A percentile compares a stretch with the other conserved stretches of the same genome.
These are phyloP conservation scores for Tephrocybe sp. DNA, from an alignment of 768 basidiomycete species.

Conservation along the genomic window DNA sequence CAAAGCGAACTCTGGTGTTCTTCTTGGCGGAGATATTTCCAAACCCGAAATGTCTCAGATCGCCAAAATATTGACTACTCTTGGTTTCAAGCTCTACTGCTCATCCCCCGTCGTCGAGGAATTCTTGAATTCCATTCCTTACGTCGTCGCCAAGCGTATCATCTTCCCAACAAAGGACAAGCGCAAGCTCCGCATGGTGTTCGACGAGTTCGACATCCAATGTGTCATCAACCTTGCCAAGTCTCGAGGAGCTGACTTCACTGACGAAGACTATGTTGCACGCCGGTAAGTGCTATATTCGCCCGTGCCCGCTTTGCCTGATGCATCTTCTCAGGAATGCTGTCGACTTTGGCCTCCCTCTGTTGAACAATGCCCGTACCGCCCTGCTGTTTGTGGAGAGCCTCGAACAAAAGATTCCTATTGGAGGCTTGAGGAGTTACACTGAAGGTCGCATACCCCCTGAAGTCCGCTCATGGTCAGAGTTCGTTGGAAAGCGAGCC, in stretches of 20 bases:
- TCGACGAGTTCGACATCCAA: conserved; percentile 92
- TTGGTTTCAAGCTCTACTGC: conserved; percentile 96
- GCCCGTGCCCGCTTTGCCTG: not conserved
- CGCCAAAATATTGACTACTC: conserved; percentile 73
- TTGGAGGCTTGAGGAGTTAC: conserved; percentile 76
- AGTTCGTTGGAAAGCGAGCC: conserved; percentile 76
- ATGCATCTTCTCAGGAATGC: conserved; percentile 60
- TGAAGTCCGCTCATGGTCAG: conserved; percentile 90
- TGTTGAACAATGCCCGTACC: conserved; percentile 86
- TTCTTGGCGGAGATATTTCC: conserved; percentile 87
- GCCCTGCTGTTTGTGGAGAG: conserved; percentile 91
- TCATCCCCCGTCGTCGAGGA: conserved; percentile 78
- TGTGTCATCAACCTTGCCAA: conserved; percentile 92
- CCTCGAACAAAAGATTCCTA: conserved; percentile 78
- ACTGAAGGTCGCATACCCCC: conserved; percentile 84
- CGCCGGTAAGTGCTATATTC: conserved; percentile 54
- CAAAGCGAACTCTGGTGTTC: conserved; percentile 76
- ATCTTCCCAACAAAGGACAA: conserved; percentile 97
- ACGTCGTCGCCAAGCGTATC: conserved; percentile 82
- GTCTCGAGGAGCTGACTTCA: conserved; percentile 66
- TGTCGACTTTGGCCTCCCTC: conserved; percentile 90
- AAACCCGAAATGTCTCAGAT: conserved; percentile 85
- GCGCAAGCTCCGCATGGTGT: conserved; percentile 89
- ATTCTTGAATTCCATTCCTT: conserved; percentile 73
- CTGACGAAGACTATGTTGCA: conserved; percentile 96